phyloP scores from a whole-genome alignment of 1,139 yeast genomes.

The Taphrina flavorubra region DNA sequence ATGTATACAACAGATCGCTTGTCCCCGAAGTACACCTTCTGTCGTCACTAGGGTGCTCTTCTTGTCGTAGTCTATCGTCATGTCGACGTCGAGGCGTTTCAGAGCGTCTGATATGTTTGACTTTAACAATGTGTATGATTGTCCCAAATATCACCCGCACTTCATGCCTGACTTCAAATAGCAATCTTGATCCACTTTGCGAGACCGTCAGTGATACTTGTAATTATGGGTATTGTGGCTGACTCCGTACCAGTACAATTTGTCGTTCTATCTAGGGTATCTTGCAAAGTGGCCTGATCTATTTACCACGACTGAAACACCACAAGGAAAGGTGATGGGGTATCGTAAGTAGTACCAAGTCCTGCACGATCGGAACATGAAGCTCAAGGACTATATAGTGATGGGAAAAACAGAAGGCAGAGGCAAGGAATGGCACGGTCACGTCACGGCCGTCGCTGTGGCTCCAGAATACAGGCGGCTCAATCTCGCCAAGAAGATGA shows the following conservation, averaged over 20 bases:
- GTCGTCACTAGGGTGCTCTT: not conserved
- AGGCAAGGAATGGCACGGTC: constrained; percentile 89
- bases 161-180: constrained; percentile 1
- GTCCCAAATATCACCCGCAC: not conserved
- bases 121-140: constrained; percentile 43
- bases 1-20: too few relatives aligned
- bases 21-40: too few relatives aligned
- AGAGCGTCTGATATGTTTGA: constrained; percentile 44
- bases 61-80: constrained; percentile 37
- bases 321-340: constrained; percentile 40
- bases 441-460: constrained; percentile 94
- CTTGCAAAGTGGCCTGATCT: constrained; percentile 85
- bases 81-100: constrained; percentile 43
- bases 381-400: constrained; percentile 53
- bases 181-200: constrained; percentile 44
- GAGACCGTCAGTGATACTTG: constrained; percentile 41
- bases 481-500: constrained; percentile 76
- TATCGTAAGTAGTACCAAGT: constrained; percentile 13
- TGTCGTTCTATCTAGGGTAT: constrained; percentile 83
- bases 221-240: not conserved
- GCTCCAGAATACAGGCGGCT: constrained; percentile 80
- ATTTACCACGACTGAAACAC: constrained; percentile 52
- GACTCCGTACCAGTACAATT: constrained; percentile 58
- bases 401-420: constrained; percentile 96
- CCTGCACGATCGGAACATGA: not conserved